Evolutionary conservation across 768 basidiomycete species (phyloP).

Genomic region (Collybiopsis luxurians): DNA sequence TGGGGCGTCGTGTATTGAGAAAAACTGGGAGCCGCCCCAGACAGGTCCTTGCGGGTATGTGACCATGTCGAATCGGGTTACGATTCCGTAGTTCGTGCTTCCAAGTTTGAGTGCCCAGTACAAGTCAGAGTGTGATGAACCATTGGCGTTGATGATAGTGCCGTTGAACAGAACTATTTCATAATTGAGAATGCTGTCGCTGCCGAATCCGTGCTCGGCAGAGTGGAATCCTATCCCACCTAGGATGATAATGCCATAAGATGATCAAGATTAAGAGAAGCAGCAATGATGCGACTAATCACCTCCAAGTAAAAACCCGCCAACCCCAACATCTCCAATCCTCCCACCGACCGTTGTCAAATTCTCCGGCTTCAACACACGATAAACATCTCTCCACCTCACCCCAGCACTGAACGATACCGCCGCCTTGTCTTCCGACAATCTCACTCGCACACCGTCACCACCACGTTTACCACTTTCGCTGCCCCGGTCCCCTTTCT

Average conservation of each 20-base stretch:
- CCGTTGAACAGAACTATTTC: conserved; percentile 18
- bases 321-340: conserved; percentile 6
- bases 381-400: conserved; percentile 6
- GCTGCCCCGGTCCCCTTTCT: too few relatives aligned
- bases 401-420: neutral
- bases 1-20: conserved; percentile 12
- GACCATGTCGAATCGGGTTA: conserved; percentile 19
- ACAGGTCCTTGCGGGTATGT: conserved; percentile 14
- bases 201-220: conserved; percentile 16
- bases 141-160: conserved; percentile 12
- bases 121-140: conserved; percentile 9
- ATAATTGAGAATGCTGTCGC: conserved; percentile 16
- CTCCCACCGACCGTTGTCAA: conserved; percentile 5
- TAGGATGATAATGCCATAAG: neutral
- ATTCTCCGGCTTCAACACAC: conserved; percentile 2
- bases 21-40: conserved; percentile 15
- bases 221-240: conserved; percentile 19
- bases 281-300: neutral
- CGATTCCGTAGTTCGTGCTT: conserved; percentile 19
- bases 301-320: conserved; percentile 10
- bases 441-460: neutral
- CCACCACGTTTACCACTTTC: too few relatives aligned
- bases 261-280: neutral
- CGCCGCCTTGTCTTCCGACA: neutral
- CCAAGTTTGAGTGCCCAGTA: conserved; percentile 19